phyloP scores from a whole-genome alignment of 148 eudicot genomes.

The Dysphania ambrosioides region DNA sequence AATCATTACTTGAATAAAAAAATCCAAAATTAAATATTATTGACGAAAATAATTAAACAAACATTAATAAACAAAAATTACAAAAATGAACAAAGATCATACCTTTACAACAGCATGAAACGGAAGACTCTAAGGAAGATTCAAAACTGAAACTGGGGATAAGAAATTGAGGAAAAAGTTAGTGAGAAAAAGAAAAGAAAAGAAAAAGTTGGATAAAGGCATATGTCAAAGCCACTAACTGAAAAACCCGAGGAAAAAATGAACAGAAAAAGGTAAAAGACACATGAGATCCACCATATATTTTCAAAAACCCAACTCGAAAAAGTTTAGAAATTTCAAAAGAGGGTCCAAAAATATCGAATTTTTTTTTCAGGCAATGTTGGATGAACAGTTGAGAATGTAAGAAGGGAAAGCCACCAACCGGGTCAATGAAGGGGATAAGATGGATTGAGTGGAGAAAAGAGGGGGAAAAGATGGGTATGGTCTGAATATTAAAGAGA shows the following conservation, averaged over 20 bases:
- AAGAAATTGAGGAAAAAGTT: constrained; percentile 10
- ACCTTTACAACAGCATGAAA: constrained; percentile 4
- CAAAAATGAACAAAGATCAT: constrained; percentile 2
- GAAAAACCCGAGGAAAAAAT: constrained; percentile 24
- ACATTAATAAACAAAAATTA: neutral
- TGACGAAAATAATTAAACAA: neutral
- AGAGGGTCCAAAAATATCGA: neutral
- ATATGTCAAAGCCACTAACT: constrained; percentile 36
- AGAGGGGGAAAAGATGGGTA: neutral
- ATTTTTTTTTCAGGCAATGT: neutral
- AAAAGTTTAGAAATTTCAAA: no score
- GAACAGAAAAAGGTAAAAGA: constrained; percentile 10
- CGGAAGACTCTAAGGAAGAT: constrained; percentile 5
- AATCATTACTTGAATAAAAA: no score
- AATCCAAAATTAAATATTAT: neutral
- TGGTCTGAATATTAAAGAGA: neutral
- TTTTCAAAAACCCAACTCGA: neutral
- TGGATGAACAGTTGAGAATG: neutral
- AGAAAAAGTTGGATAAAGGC: constrained; percentile 31
- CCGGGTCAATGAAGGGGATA: neutral
- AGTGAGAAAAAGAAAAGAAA: constrained; percentile 1
- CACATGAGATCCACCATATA: constrained; percentile 33
- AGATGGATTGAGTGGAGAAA: neutral
- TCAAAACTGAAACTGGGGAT: constrained; percentile 18
- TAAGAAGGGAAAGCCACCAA: neutral